Conservation (phyloP, 2,329 filamentous ascomycete genomes). For the Penicillium palitans region DNA sequence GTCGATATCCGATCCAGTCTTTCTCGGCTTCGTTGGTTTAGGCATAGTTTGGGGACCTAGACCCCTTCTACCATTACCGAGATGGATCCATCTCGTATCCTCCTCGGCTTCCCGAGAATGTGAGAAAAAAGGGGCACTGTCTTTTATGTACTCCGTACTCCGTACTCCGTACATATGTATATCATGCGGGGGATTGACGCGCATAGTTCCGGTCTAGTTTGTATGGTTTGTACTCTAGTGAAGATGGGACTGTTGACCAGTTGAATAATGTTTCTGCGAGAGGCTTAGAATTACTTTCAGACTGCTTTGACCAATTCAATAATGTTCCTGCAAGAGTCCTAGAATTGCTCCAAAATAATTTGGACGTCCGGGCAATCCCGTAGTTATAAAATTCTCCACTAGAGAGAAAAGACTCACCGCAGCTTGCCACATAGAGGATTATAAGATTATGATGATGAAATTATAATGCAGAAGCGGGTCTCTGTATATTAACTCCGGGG, state of each 20-base stretch:
- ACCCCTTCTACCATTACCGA: neutral
- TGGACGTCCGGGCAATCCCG: neutral
- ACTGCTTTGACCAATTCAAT: no score
- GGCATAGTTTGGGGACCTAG: neutral
- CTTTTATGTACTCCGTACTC: neutral
- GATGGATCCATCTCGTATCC: neutral
- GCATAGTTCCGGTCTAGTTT: neutral
- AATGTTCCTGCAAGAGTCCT: neutral
- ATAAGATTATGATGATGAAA: neutral
- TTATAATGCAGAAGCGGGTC: neutral
- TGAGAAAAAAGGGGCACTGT: neutral
- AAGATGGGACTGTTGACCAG: neutral
- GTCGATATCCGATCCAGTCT: neutral
- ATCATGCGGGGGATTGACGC: neutral
- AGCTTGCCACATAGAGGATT: neutral
- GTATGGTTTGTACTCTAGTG: no score
- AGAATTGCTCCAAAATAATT: constrained; percentile 1
- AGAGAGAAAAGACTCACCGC: constrained; percentile 22
- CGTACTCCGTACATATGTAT: neutral
- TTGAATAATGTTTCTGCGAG: neutral
- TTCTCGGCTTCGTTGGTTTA: neutral
- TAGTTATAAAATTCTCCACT: constrained; percentile 14
- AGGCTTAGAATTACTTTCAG: neutral
- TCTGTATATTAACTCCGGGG: neutral
- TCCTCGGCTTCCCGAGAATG: constrained; percentile 5